phyloP scores from a whole-genome alignment of 441 rosid species.

The Omphalea diandra region DNA sequence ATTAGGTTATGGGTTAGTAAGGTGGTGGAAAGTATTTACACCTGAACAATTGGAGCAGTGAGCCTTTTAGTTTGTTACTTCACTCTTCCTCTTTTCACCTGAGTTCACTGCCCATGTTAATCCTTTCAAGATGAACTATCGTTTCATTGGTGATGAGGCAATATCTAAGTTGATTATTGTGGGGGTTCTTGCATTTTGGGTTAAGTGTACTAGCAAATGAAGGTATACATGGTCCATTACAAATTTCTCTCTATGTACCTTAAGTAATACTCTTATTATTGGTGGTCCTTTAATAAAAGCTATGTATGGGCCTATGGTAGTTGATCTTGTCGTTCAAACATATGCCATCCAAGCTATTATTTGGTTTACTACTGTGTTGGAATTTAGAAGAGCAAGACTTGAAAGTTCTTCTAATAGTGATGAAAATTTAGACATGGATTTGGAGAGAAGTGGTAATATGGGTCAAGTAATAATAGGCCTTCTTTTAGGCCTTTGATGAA shows the following conservation, averaged over 20 bases:
- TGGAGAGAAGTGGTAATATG: constrained; percentile 23
- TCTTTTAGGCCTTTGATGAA: constrained; percentile 60
- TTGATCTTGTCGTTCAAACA: constrained; percentile 77
- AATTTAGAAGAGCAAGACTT: constrained; percentile 51
- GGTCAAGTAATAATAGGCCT: constrained; percentile 6
- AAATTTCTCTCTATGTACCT: constrained; percentile 69
- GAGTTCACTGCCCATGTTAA: constrained; percentile 79
- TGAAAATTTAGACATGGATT: constrained; percentile 21
- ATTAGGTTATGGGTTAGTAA: constrained; percentile 84
- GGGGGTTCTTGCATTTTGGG: constrained; percentile 67
- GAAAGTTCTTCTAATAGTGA: constrained; percentile 6
- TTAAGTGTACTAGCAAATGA: constrained; percentile 65
- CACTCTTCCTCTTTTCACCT: constrained; percentile 76
- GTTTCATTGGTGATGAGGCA: constrained; percentile 70
- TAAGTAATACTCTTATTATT: constrained; percentile 75
- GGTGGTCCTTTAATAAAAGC: constrained; percentile 79
- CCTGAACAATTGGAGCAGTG: constrained; percentile 73
- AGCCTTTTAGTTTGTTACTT: constrained; percentile 74
- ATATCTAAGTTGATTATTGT: constrained; percentile 70
- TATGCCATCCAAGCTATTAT: constrained; percentile 73
- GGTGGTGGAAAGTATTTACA: constrained; percentile 80
- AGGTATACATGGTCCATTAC: constrained; percentile 88
- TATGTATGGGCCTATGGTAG: constrained; percentile 77
- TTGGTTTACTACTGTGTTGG: constrained; percentile 74
- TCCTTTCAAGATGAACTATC: constrained; percentile 76